A percentile compares a stretch with the other conserved stretches of the same genome.
These are phyloP conservation scores for Aquilaria malaccensis DNA, from an alignment of 345 rosid genomes.

Conservation along the genomic window DNA sequence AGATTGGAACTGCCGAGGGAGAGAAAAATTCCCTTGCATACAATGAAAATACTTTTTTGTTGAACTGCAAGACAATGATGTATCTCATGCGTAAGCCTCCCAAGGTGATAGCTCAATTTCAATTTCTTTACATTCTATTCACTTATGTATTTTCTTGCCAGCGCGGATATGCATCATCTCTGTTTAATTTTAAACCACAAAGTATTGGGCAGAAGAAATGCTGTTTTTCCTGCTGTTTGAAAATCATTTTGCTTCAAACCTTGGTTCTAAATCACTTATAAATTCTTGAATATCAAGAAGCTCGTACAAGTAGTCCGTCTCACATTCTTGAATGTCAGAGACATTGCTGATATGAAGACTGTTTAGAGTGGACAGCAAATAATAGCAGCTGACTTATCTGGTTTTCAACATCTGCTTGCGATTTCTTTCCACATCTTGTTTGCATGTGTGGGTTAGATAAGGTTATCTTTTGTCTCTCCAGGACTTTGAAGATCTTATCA, in stretches of 20 bases:
- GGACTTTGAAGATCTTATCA: conserved; percentile 81
- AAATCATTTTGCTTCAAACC: background rate
- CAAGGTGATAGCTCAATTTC: conserved; percentile 41
- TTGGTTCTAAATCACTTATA: too few relatives aligned
- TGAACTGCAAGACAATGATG: conserved; percentile 95
- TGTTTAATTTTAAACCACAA: too few relatives aligned
- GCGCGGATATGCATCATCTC: background rate
- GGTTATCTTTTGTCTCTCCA: conserved; percentile 11
- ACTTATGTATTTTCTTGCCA: too few relatives aligned
- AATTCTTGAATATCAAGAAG: too few relatives aligned
- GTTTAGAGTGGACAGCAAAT: background rate
- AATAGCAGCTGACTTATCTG: conserved; percentile 3
- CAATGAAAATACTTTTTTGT: conserved; percentile 86
- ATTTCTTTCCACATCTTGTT: background rate
- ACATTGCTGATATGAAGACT: too few relatives aligned
- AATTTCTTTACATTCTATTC: background rate
- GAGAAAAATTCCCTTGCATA: conserved; percentile 90
- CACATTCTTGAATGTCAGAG: too few relatives aligned
- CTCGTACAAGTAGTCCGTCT: too few relatives aligned
- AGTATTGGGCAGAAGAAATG: background rate
- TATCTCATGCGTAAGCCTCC: conserved; percentile 85
- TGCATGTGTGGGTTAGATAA: background rate
- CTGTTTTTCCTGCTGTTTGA: background rate
- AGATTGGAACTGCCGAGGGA: conserved; percentile 92
- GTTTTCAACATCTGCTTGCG: background rate